Base-by-base conservation (phyloP, 805 yeast genomes). In the Myxozyma udenii region DNA sequence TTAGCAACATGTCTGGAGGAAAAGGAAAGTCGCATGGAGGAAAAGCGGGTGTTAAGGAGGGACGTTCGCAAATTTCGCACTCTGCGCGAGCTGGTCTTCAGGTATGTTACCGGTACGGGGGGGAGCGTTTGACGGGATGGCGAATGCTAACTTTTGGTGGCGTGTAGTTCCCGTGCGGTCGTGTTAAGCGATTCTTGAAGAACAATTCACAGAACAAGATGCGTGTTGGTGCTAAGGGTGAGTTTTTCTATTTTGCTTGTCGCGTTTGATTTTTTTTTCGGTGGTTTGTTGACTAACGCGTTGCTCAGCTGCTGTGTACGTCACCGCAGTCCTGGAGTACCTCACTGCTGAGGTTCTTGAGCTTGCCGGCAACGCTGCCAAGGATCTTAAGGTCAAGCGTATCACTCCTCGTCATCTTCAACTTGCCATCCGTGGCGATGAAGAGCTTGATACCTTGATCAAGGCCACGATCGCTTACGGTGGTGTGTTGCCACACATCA, bases 291-390 rank as follows among this genome's bases (percentile, higher is more conserved):
- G 9, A 30, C 33, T 30, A 25, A 30, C 50, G 4, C 21, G 2
- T 9, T 24, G n/a, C n/a, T 5, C 18, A 69, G 84, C 96, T 39
- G 98, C 99, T 44, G 91, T 91, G 58, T 91, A 90, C 78, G 80
- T 91, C 71, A 90, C 98, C 64, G 95, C 98, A 51, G 97, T 91
- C 53, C 80, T 91, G 68, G 98, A 91, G 77, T 91, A 91, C 74
- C 81, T 91, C 72, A 90, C 96, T 71, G 97, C 97, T 65, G 98
- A 91, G 83, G 88, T 91, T 64, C 83, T 91, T 68, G 98, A 91
- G 79, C 84, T 88, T 75, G 97, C 97, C 60, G 97, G 97, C 80
- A 88, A 88, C 78, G 98, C 97, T 66, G 97, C 98, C 58, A 87
- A 96, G 80, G 97, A 91, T 76, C 78, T 88, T 70, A 87, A 87